Base-by-base conservation (phyloP, 2,329 filamentous ascomycete genomes). In the Domatiomyces globalis region DNA sequence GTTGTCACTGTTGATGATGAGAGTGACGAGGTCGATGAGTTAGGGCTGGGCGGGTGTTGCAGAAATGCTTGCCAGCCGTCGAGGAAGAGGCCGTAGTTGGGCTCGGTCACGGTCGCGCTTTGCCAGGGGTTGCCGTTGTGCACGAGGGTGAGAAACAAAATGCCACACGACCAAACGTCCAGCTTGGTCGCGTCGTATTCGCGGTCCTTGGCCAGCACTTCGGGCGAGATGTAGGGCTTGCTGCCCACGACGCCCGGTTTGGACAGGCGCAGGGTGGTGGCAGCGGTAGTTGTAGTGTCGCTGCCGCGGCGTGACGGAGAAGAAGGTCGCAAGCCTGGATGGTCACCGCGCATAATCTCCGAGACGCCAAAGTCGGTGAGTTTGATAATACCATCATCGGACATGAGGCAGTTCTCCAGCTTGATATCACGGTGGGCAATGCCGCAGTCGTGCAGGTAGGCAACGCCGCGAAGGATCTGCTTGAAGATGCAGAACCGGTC, bases 361-460 rank as follows among this genome's bases (percentile, higher is more conserved):
- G 86, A 88, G 12, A 90, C 85, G 49, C 88, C 88, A 69, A 95
- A 94, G 65, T 95, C 88, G 48, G 87, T 88, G 54, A 95, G 89
- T 69, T 94, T 94, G 51, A 94, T 74, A 65, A 87, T 83, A 63
- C 87, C 87, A 53, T 87, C 80, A 60, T 80, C 81, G 46, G 81
- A 84, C 54, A 95, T 76, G 29, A 94, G 75, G 20, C 94, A 71
- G 61, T 95, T 94, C 66, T 94, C 88, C 9, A 89, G 76, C 68
- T 95, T 94, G 70, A 94, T 85, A 60, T 95, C 88, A 47, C 88
- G 84, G 67, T 94, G 88, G 1, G 87, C 88, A 63, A 94, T 89
- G 52, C 87, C 88, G 61, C 90, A 81, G 54, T 73, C 73, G 67
- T 95, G 88, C 19, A 94, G 73, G 63, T 94, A 92, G 61, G 81